Evolutionary conservation across 2,329 filamentous ascomycete genomes (phyloP), one percentile per base, ranked within the genome.

Genomic region (Drechslera avenae): DNA sequence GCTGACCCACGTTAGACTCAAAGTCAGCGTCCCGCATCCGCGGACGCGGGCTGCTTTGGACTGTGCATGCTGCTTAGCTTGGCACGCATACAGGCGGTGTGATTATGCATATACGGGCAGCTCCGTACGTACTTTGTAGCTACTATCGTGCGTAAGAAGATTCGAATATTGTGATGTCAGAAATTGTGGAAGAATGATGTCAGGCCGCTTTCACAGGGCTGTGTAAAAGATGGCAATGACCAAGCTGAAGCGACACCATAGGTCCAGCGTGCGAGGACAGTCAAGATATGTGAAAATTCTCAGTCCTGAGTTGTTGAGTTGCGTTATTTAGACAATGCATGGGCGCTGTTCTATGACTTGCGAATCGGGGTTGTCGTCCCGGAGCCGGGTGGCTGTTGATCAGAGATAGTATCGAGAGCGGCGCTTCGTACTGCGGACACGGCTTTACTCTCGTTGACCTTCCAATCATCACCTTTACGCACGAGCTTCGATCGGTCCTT

Each of bases 401-500:
- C 58, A 33, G 57, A 47, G 23, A 50, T 55, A 2, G 66, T 64
- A 21, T 63, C 68, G 35, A 75, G 54, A 14, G 67, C 56, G 33
- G 46, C 43, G 14, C 66, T 64, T 13, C 75, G 69, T 16, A 72
- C 74, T 17, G 67, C 72, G 28, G 64, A 69, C 4, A 78, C 77
- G 14, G 77, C 77, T 53, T 64, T 71, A 56, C 76, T 78, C 56
- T 78, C 75, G 5, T 57, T 60, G 12, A 76, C 74, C 47, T 70
- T 73, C 71, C 72, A 74, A 46, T 76, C 73, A 57, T 78, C 75
- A 12, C 72, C 71, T 56, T 71, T 71, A 14, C 68, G 61, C 7
- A 75, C 73, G 1, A 69, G 45, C 37, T 67, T 72, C 13, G 63
- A 59, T 39, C 62, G 65, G 39, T 73, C 69, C 52, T 71, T 71